Evolutionary conservation across 2,329 filamentous ascomycete genomes (phyloP).

Genomic region (Cadophora malorum): DNA sequence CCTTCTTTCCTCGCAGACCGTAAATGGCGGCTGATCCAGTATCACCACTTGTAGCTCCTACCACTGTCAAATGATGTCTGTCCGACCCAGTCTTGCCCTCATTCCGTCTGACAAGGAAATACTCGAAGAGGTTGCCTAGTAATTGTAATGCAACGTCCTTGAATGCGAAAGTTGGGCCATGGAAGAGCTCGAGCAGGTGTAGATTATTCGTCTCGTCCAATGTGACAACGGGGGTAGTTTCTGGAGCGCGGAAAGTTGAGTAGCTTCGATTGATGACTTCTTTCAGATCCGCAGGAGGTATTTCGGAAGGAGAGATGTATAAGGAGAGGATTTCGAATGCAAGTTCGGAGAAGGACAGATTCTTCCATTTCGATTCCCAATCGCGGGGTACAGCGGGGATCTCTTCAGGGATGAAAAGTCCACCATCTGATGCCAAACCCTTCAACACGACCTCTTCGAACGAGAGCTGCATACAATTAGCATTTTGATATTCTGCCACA

Average conservation of each 20-base stretch:
- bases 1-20: conserved; percentile 91
- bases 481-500: conserved; percentile 56
- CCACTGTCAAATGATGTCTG: conserved; percentile 80
- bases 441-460: conserved; percentile 74
- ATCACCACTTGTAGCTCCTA: conserved; percentile 86
- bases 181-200: conserved; percentile 91
- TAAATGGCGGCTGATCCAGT: conserved; percentile 97
- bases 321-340: conserved; percentile 85
- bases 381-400: conserved; percentile 70
- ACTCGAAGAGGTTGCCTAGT: conserved; percentile 94
- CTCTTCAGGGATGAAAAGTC: conserved; percentile 28
- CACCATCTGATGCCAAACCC: conserved; percentile 23
- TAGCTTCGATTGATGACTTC: conserved; percentile 86
- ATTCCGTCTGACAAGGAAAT: conserved; percentile 80
- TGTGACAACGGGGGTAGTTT: conserved; percentile 81
- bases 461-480: conserved; percentile 69
- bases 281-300: conserved; percentile 80
- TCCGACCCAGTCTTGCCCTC: conserved; percentile 66
- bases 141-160: conserved; percentile 96
- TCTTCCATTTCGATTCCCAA: conserved; percentile 75
- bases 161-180: conserved; percentile 94
- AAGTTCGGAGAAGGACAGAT: conserved; percentile 80
- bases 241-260: conserved; percentile 80
- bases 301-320: conserved; percentile 85
- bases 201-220: conserved; percentile 75